Evolutionary conservation across 495 filamentous ascomycete species (phyloP), one percentile per base, ranked within the genome.

Genomic region (Aspergillus cavernicola): DNA sequence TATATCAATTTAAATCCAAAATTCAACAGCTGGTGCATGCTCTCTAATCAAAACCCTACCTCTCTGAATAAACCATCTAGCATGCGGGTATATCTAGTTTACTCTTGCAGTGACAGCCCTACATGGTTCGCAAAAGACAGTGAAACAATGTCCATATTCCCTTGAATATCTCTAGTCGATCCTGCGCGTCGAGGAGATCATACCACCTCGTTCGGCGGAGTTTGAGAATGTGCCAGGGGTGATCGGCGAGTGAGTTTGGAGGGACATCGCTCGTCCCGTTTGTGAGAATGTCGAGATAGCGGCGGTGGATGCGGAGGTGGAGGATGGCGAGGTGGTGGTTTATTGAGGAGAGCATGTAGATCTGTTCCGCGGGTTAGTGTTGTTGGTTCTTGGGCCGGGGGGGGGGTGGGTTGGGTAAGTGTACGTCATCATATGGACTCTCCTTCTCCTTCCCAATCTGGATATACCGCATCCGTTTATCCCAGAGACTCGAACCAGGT

Each of bases 241-340:
- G 72, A 22, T 83, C 82, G 0, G 73, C 63, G 19, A 65, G 58
- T 3, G 79, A 70, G 50, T 81, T 76, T 0, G 71, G 42, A 4
- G 63, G 50, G 59, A 64, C 62, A 7, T 38, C 41, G 55, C 66
- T 71, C 24, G 52, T 44, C 1, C 71, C 71, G 2, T 62, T 55
- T 29, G 71, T 75, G 26, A 87, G 64, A 39, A 72, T 65, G 0
- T 79, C 79, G 28, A 92, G 67, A 53, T 95, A 83, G 13, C 71
- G 67, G 16, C 71, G 69, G 51, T 90, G 89, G 41, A 96, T 81
- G 23, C 86, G 80, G 22, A 92, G 78, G 46, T 88, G 80, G 37
- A 95, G 59, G 41, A 96, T 80, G 48, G 80, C 80, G 33, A 95
- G 67, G 54, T 96, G 91, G 65, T 95, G 90, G 66, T 91, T 89